Evolutionary conservation across 495 filamentous ascomycete species (phyloP).

Genomic region (Penicillium fimorum): DNA sequence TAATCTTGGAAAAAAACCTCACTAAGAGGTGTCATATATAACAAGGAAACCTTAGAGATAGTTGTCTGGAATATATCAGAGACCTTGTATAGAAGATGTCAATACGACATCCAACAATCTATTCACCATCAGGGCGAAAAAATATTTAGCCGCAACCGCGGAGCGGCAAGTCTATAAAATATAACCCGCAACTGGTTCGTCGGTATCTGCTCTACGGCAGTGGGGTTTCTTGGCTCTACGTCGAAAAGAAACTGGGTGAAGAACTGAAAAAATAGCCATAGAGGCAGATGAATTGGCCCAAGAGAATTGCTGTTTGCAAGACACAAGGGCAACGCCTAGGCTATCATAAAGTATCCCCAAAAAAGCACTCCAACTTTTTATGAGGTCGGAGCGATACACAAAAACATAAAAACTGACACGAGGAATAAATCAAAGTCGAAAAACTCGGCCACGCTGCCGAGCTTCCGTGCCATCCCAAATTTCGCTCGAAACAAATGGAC

Average conservation of each 20-base stretch:
- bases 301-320: background rate
- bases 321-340: background rate
- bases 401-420: background rate
- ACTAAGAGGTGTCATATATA: background rate
- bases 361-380: background rate
- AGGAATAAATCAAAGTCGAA: background rate
- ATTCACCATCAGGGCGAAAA: no score
- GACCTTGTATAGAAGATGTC: no score
- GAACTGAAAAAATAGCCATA: background rate
- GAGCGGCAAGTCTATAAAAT: no score
- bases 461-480: background rate
- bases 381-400: background rate
- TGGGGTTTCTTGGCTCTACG: background rate
- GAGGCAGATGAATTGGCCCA: background rate
- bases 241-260: background rate
- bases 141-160: no score
- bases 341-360: slow-evolving; percentile 1
- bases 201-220: no score
- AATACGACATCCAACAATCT: no score
- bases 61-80: no score
- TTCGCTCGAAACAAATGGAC: slow-evolving; percentile 7
- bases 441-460: slow-evolving; percentile 1
- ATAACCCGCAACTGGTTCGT: no score
- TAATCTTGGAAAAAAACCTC: background rate
- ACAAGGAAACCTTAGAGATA: background rate